Percentiles rank a stretch among this genome's conserved stretches.
Conservation (phyloP, 768 basidiomycete genomes). For the Lanmaoa pseudosensibilis region DNA sequence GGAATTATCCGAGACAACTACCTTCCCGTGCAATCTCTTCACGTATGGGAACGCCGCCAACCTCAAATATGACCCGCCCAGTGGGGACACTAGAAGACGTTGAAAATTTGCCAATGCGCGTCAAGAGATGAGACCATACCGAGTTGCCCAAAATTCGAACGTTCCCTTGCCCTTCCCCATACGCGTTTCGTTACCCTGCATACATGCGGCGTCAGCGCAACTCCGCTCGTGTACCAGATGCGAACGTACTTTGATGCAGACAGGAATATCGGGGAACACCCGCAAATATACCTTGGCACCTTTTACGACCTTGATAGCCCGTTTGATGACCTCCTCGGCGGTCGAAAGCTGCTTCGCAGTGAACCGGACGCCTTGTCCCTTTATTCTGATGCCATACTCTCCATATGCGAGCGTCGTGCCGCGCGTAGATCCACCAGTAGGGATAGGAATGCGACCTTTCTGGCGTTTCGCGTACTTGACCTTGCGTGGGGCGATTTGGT, state of each 20-base stretch:
- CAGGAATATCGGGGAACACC: slow-evolving; percentile 95
- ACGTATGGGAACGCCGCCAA: slow-evolving; percentile 85
- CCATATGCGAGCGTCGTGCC: slow-evolving; percentile 92
- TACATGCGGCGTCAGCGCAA: slow-evolving; percentile 1
- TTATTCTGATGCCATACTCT: slow-evolving; percentile 89
- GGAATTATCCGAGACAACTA: slow-evolving; percentile 28
- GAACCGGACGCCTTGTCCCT: slow-evolving; percentile 75
- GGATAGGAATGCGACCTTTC: slow-evolving; percentile 85
- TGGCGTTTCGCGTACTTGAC: slow-evolving; percentile 86
- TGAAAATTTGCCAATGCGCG: background rate
- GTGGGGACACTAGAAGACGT: slow-evolving; percentile 63
- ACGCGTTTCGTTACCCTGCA: slow-evolving; percentile 93
- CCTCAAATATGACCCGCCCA: slow-evolving; percentile 91
- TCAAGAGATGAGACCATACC: slow-evolving; percentile 46
- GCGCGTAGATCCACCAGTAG: slow-evolving; percentile 86
- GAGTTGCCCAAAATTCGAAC: slow-evolving; percentile 96
- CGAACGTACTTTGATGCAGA: slow-evolving; percentile 84
- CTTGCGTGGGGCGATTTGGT: slow-evolving; percentile 77
- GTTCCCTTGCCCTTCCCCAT: slow-evolving; percentile 99
- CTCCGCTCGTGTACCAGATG: background rate
- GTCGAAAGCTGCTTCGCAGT: slow-evolving; percentile 88
- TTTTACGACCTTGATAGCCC: slow-evolving; percentile 87
- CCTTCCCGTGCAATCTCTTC: slow-evolving; percentile 93
- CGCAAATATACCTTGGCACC: slow-evolving; percentile 84
- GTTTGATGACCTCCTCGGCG: slow-evolving; percentile 83